Percentiles rank a stretch among this genome's conserved stretches.
phyloP scores from a whole-genome alignment of 306 rosid genomes.

The Astragalus membranaceus region DNA sequence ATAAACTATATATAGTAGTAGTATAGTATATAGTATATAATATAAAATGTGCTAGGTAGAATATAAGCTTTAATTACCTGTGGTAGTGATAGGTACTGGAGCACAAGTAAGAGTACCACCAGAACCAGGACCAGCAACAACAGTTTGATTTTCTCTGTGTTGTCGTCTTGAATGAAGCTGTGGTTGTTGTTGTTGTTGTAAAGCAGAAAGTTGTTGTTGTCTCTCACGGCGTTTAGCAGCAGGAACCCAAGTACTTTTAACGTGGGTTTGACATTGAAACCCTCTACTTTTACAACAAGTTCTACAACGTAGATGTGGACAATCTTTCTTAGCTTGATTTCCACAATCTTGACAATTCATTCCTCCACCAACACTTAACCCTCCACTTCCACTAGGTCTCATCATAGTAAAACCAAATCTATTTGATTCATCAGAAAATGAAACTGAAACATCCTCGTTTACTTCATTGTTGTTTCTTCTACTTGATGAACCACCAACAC shows the following conservation, averaged over 20 bases:
- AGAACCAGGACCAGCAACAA: not conserved
- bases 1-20: not conserved
- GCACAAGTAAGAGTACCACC: conserved; percentile 40
- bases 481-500: conserved; percentile 49
- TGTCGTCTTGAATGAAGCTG: conserved; percentile 41
- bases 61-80: conserved; percentile 40
- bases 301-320: conserved; percentile 72
- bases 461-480: conserved; percentile 6
- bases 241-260: conserved; percentile 97
- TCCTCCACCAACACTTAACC: conserved; percentile 14
- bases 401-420: conserved; percentile 59
- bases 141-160: conserved; percentile 42
- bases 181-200: conserved; percentile 39
- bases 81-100: conserved; percentile 57
- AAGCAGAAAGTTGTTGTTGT: conserved; percentile 53
- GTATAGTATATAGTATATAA: too few relatives aligned
- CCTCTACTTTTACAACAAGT: conserved; percentile 98
- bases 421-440: conserved; percentile 48
- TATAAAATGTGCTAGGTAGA: too few relatives aligned
- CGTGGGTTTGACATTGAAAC: conserved; percentile 85
- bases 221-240: conserved; percentile 90
- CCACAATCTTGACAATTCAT: conserved; percentile 96
- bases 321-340: conserved; percentile 93
- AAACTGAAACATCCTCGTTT: conserved; percentile 28
- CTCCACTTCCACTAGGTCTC: conserved; percentile 37